phyloP scores from a whole-genome alignment of 208 protist species.

The Lotmaria passim region DNA sequence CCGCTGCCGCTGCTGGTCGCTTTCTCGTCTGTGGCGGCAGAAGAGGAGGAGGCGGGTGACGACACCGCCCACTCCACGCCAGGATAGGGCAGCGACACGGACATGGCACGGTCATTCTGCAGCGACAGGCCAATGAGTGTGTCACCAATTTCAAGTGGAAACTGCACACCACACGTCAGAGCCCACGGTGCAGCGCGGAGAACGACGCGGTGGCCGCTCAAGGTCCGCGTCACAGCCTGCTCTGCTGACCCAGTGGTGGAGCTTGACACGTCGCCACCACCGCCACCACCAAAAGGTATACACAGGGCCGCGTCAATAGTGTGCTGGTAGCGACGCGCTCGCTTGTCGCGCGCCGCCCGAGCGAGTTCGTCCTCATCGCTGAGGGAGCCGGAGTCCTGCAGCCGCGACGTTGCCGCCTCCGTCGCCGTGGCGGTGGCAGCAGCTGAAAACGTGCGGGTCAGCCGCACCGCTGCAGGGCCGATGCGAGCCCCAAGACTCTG shows the following conservation, averaged over 20 bases:
- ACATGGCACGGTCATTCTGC: conserved; percentile 49
- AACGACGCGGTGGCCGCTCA: conserved; percentile 11
- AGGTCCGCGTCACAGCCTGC: conserved; percentile 5
- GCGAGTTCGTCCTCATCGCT: conserved; percentile 29
- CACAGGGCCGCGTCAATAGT: conserved; percentile 33
- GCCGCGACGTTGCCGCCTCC: conserved; percentile 8
- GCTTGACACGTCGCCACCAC: background rate
- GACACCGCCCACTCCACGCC: conserved; percentile 32
- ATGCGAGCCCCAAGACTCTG: conserved; percentile 32
- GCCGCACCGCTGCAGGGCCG: conserved; percentile 27
- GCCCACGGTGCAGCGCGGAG: conserved; percentile 37
- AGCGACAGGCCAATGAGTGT: conserved; percentile 49
- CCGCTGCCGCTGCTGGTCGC: background rate
- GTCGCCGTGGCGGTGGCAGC: conserved; percentile 16
- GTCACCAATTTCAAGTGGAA: conserved; percentile 52
- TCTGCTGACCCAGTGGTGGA: background rate
- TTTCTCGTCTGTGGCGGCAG: background rate
- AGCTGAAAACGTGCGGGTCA: conserved; percentile 20
- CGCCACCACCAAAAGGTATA: conserved; percentile 11
- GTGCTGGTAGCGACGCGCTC: conserved; percentile 18
- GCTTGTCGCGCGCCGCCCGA: background rate
- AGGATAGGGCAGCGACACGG: conserved; percentile 22
- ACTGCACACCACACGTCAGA: conserved; percentile 51
- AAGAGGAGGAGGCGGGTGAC: background rate
- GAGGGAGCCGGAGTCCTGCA: conserved; percentile 29